These are phyloP conservation scores for Physcomitrellopsis africana DNA, from an alignment of 225 moss, liverwort and hornwort genomes.

Conservation along the genomic window DNA sequence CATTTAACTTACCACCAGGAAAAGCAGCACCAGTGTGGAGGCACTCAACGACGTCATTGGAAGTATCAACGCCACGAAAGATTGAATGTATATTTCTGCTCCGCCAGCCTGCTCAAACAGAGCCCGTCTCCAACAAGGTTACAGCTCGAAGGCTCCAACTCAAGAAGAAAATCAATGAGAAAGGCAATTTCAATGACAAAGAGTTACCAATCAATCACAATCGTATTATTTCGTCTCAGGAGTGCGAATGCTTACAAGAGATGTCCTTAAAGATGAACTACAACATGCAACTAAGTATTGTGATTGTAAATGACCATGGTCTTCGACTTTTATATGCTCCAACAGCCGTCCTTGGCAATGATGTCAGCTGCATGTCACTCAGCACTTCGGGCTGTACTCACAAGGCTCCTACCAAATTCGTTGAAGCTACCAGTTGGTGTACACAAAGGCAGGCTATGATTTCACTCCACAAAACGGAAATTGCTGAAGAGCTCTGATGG, in stretches of 20 bases:
- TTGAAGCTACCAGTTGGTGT: constrained; percentile 52
- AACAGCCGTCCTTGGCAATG: constrained; percentile 26
- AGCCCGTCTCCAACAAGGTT: background rate
- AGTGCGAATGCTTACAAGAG: constrained; percentile 32
- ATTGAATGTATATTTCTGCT: constrained; percentile 2
- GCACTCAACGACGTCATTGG: constrained; percentile 27
- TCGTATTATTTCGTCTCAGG: background rate
- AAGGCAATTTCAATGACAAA: constrained; percentile 11
- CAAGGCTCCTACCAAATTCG: constrained; percentile 41
- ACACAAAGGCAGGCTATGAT: constrained; percentile 15
- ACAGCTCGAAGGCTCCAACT: background rate
- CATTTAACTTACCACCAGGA: constrained; percentile 42
- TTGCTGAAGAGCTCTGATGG: background rate
- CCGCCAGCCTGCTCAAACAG: constrained; percentile 29
- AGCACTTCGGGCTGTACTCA: constrained; percentile 29
- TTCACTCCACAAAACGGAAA: background rate
- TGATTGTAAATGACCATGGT: constrained; percentile 26
- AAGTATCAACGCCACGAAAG: background rate
- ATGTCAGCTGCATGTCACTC: constrained; percentile 28
- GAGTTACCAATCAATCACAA: background rate
- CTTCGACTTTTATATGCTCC: constrained; percentile 25
- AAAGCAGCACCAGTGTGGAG: constrained; percentile 37
- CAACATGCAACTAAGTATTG: background rate
- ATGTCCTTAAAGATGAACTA: background rate
- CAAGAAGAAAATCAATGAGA: too few relatives aligned